A percentile compares a stretch with the other conserved stretches of the same genome.
These are phyloP conservation scores for Coelastrella sp. DNA, from an alignment of 139 green algal genomes.

Conservation along the genomic window DNA sequence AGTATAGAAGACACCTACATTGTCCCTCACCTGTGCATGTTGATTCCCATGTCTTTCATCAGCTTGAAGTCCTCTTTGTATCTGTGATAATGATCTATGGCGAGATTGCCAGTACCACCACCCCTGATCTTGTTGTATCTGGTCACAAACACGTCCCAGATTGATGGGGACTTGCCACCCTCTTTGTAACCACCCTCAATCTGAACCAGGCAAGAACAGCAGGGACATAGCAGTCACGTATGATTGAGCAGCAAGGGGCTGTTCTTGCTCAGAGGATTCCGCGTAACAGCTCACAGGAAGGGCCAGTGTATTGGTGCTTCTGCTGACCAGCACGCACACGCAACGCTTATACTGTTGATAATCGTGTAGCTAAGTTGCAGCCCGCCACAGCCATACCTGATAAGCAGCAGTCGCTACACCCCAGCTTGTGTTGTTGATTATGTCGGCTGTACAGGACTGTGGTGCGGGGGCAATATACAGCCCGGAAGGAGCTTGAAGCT, in stretches of 20 bases:
- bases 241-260: background rate
- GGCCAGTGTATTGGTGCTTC: background rate
- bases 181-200: constrained; percentile 50
- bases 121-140: constrained; percentile 30
- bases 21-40: constrained; percentile 24
- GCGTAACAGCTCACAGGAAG: background rate
- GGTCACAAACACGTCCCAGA: constrained; percentile 68
- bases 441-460: background rate
- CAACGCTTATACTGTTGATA: background rate
- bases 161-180: constrained; percentile 51
- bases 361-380: background rate
- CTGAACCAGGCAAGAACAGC: background rate
- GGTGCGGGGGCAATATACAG: background rate
- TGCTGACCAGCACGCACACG: background rate
- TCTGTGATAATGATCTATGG: constrained; percentile 41
- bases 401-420: background rate
- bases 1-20: background rate
- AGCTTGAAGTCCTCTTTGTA: constrained; percentile 34
- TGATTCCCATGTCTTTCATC: constrained; percentile 47
- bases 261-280: too few relatives aligned
- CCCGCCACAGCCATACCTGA: background rate
- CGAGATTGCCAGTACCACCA: constrained; percentile 41
- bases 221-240: background rate
- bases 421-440: background rate
- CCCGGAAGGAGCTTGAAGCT: background rate